Conservation (phyloP, 83 land plant species). For the Picea abies region DNA sequence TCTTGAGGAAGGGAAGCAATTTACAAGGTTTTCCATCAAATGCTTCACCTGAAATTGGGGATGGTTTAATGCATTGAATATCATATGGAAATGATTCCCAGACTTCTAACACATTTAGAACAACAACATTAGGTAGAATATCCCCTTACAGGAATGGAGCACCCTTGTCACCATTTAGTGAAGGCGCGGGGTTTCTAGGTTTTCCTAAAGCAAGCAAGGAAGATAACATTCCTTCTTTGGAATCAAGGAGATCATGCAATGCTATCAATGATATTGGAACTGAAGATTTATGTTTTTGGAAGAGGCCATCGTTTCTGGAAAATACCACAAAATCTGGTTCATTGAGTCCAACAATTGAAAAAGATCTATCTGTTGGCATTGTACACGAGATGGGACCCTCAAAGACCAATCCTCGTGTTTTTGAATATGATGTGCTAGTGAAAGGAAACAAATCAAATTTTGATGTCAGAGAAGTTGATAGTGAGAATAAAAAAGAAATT, state of each 20-base stretch:
- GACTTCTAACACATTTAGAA: constrained; percentile 18
- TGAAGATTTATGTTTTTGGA: constrained; percentile 12
- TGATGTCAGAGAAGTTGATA: constrained; percentile 3
- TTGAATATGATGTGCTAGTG: constrained; percentile 13
- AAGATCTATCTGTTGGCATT: constrained; percentile 41
- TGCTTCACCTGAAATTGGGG: constrained; percentile 8
- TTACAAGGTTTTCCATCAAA: constrained; percentile 21
- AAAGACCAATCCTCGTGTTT: constrained; percentile 18
- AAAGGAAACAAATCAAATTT: constrained; percentile 1
- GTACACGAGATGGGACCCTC: constrained; percentile 16
- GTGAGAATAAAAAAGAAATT: constrained; percentile 15
- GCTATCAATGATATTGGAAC: constrained; percentile 11
- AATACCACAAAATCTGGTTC: constrained; percentile 16
- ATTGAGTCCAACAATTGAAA: constrained; percentile 33
- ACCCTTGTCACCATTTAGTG: constrained; percentile 43
- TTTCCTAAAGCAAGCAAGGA: constrained; percentile 35
- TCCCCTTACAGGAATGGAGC: constrained; percentile 47
- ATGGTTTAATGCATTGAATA: constrained; percentile 11
- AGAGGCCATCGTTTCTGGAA: not conserved
- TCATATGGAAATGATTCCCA: constrained; percentile 28
- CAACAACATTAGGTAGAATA: constrained; percentile 23
- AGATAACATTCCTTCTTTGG: not conserved
- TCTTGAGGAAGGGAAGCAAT: constrained; percentile 20
- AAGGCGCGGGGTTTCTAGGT: constrained; percentile 44
- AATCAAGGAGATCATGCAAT: constrained; percentile 14